phyloP scores from a whole-genome alignment of 2,329 filamentous ascomycete genomes.

The Microdochium paspali region DNA sequence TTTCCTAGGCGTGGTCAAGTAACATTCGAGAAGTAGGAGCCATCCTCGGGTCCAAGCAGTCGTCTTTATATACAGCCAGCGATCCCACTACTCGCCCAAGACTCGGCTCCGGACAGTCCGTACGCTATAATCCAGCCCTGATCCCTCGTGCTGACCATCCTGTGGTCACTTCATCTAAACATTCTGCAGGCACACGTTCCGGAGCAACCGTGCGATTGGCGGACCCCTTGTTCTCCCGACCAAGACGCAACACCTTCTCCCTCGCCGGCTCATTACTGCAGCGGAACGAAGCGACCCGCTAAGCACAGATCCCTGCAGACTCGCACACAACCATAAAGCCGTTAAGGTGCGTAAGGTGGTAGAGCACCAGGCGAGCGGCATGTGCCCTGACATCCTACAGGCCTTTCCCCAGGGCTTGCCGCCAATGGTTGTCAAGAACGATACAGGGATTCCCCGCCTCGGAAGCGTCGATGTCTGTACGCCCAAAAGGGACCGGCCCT shows the following conservation, averaged over 20 bases:
- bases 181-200: not conserved
- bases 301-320: not conserved
- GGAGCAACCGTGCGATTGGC: not conserved
- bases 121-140: not conserved
- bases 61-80: not conserved
- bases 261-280: not conserved
- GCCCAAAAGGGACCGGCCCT: too few species aligned
- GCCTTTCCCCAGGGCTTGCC: not conserved
- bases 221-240: not conserved
- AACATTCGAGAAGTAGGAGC: not conserved
- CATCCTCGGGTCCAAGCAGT: not conserved
- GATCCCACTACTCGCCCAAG: not conserved
- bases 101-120: not conserved
- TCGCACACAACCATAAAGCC: not conserved
- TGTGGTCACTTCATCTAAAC: not conserved
- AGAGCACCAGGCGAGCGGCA: not conserved
- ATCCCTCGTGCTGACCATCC: not conserved
- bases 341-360: not conserved
- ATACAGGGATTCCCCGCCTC: too few species aligned
- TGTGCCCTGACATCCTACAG: not conserved
- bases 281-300: not conserved
- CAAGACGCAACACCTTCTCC: not conserved
- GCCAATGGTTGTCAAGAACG: too few species aligned
- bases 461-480: too few species aligned
- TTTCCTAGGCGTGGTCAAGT: not conserved